Evolutionary conservation across 371 early-diverging fungal species (phyloP), one percentile per base, ranked within the genome.

Genomic region (Smittium mucronatum): DNA sequence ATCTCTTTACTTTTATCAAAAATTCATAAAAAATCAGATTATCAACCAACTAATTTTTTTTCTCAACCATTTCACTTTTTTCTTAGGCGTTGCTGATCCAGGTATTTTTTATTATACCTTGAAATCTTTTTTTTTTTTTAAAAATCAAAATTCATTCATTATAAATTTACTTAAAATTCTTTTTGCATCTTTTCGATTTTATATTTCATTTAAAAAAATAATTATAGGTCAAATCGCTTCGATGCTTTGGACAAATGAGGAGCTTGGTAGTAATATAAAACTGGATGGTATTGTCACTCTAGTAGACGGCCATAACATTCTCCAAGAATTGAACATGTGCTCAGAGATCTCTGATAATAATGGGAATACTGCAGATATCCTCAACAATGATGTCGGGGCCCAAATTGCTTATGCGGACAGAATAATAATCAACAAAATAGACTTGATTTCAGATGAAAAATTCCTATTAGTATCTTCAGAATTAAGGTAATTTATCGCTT

Each of bases 221-320:
- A 80, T 80, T 65, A 76, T 81, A 35, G 89, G 92, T 0, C 93
- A 93, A 2, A 95, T 98, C 68, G 95, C 93, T 1, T 84, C 89
- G 30, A 95, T 95, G 89, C 91, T 98, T 75, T 98, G 97, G 98
- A 75, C 95, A 58, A 97, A 98, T 72, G 95, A 95, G 74, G 92
- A 88, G 17, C 83, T 98, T 47, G 88, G 90, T 2, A 87, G 90
- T 72, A 86, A 91, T 2, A 83, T 97, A 32, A 89, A 92, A 68
- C 78, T 98, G 36, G 98, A 98, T 72, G 97, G 94, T 0, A 91
- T 97, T 47, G 84, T 96, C 1, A 93, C 96, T 1, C 76, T 98
- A 58, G 94, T 98, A 0, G 97, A 97, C 78, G 89, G 93, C 1
- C 92, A 89, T 71, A 83, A 91, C 73, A 84, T 90, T 26, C 75